Percentiles rank a stretch among this genome's conserved stretches.
These are phyloP conservation scores for Polygonum aviculare DNA, from an alignment of 148 eudicot species.

Conservation along the genomic window DNA sequence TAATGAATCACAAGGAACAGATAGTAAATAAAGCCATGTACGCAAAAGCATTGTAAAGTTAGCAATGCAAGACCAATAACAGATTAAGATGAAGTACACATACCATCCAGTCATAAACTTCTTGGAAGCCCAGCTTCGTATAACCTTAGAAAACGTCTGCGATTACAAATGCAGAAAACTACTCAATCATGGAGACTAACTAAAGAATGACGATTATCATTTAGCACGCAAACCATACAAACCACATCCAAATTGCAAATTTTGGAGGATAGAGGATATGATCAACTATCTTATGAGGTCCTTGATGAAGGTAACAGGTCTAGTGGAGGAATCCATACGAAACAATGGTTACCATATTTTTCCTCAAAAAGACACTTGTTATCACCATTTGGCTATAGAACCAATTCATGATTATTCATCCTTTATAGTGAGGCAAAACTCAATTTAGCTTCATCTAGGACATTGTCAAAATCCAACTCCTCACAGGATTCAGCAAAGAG, in stretches of 20 bases:
- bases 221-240: background rate
- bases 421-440: background rate
- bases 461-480: background rate
- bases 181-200: background rate
- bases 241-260: background rate
- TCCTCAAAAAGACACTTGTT: background rate
- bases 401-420: background rate
- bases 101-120: slow-evolving; percentile 98
- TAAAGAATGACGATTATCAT: background rate
- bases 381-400: background rate
- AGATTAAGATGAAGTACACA: slow-evolving; percentile 9
- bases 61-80: background rate
- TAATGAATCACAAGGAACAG: background rate
- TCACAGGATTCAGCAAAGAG: background rate
- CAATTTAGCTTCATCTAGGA: background rate
- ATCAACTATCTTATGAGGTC: background rate
- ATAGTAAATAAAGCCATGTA: background rate
- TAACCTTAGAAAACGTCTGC: slow-evolving; percentile 80
- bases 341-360: background rate
- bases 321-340: background rate
- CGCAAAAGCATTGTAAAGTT: background rate
- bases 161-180: slow-evolving; percentile 8
- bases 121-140: slow-evolving; percentile 96
- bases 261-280: background rate
- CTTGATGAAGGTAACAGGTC: background rate